Evolutionary conservation across 441 rosid genomes (phyloP).

Genomic region (Populus hybrid): DNA sequence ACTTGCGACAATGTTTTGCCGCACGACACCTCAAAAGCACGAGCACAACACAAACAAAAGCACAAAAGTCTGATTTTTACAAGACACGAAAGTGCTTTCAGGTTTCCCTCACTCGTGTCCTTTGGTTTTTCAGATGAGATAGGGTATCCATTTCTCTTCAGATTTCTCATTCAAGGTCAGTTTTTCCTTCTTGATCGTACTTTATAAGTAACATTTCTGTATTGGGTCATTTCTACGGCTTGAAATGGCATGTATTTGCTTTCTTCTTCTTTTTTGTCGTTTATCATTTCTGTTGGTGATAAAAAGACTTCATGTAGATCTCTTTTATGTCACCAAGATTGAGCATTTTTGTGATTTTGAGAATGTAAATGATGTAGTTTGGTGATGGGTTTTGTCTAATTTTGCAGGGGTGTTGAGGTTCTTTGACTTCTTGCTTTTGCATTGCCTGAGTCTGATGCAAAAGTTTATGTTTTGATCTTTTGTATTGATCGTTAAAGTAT

Average conservation of each 20-base stretch:
- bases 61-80: neutral
- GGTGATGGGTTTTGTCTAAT: neutral
- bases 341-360: neutral
- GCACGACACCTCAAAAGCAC: neutral
- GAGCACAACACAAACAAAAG: neutral
- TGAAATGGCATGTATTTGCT: neutral
- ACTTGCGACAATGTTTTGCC: neutral
- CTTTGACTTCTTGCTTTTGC: constrained; percentile 6
- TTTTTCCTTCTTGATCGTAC: neutral
- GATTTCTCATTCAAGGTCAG: neutral
- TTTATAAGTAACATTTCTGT: neutral
- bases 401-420: constrained; percentile 18
- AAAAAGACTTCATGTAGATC: neutral
- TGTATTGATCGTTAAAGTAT: neutral
- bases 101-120: neutral
- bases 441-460: constrained; percentile 11
- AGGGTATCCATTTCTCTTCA: neutral
- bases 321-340: neutral
- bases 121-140: neutral
- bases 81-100: neutral
- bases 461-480: neutral
- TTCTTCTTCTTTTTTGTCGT: neutral
- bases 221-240: neutral
- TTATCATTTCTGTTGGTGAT: neutral
- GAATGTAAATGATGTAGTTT: constrained; percentile 1